These are phyloP conservation scores for Ceratobasidium sp. DNA, from an alignment of 1,284 basidiomycete species.

Conservation along the genomic window DNA sequence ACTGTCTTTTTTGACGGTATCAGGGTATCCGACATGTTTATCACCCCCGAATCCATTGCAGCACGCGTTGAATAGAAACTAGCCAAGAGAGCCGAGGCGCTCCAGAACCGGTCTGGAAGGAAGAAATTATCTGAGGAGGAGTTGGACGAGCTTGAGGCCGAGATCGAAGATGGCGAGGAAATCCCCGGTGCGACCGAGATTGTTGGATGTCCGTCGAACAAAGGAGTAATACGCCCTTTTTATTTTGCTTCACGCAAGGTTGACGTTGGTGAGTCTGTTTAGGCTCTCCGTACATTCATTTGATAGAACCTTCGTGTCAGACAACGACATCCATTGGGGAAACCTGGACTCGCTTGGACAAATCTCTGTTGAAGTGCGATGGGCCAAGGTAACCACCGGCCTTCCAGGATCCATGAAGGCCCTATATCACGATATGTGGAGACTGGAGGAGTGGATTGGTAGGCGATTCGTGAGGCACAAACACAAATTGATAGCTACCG, in stretches of 20 bases:
- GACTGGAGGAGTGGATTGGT: neutral
- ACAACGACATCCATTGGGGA: neutral
- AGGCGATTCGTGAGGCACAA: neutral
- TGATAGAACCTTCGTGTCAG: neutral
- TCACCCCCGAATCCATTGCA: neutral
- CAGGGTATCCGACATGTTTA: slow-evolving; percentile 2
- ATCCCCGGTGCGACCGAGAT: slow-evolving; percentile 6
- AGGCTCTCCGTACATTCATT: neutral
- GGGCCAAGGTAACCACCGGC: neutral
- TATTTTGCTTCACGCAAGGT: neutral
- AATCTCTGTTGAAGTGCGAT: slow-evolving; percentile 11
- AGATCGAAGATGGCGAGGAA: neutral
- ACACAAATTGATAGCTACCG: neutral
- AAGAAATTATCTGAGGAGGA: neutral
- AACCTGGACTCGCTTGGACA: neutral
- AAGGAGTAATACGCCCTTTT: neutral
- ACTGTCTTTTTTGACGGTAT: slow-evolving; percentile 14
- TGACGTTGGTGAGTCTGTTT: neutral
- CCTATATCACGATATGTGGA: neutral
- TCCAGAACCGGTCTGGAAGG: neutral
- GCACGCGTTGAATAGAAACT: neutral
- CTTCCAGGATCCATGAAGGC: neutral
- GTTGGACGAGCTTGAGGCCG: neutral
- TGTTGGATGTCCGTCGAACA: neutral
- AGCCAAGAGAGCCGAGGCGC: neutral